phyloP scores from a whole-genome alignment of 805 yeast species.

The Lipomyces lipofer region DNA sequence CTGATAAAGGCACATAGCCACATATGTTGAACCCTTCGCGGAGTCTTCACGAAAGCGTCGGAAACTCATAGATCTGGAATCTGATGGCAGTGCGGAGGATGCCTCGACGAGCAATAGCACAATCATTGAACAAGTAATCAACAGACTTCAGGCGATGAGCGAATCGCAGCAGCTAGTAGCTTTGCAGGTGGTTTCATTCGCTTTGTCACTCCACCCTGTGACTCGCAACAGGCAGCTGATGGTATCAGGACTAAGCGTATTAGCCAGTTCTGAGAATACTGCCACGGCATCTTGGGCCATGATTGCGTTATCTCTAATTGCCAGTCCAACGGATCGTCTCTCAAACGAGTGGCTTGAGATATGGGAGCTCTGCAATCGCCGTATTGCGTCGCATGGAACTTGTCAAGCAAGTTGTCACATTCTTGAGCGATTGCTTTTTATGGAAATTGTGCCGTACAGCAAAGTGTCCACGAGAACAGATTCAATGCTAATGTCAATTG shows the following conservation, averaged over 20 bases:
- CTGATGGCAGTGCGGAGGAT: neutral
- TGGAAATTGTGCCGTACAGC: neutral
- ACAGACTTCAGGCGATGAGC: neutral
- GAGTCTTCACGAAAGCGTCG: constrained; percentile 4
- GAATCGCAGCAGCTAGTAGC: constrained; percentile 2
- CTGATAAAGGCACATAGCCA: no score
- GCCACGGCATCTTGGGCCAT: constrained; percentile 23
- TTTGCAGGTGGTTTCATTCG: constrained; percentile 17
- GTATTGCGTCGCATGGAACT: constrained; percentile 8
- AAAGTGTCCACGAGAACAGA: neutral
- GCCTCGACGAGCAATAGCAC: neutral
- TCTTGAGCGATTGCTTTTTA: constrained; percentile 6
- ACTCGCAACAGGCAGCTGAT: neutral
- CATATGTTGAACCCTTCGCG: neutral
- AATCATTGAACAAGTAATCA: neutral
- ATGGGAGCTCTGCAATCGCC: constrained; percentile 12
- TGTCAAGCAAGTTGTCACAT: constrained; percentile 17
- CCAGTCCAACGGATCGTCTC: neutral
- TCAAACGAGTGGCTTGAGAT: constrained; percentile 12
- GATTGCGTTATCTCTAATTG: constrained; percentile 10
- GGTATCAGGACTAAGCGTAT: neutral
- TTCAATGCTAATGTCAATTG: constrained; percentile 8
- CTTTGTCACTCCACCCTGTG: neutral
- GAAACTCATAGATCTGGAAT: neutral
- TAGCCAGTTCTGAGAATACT: constrained; percentile 8